phyloP scores from a whole-genome alignment of 192 early-diverging fungal species.

The Mortierella claussenii region DNA sequence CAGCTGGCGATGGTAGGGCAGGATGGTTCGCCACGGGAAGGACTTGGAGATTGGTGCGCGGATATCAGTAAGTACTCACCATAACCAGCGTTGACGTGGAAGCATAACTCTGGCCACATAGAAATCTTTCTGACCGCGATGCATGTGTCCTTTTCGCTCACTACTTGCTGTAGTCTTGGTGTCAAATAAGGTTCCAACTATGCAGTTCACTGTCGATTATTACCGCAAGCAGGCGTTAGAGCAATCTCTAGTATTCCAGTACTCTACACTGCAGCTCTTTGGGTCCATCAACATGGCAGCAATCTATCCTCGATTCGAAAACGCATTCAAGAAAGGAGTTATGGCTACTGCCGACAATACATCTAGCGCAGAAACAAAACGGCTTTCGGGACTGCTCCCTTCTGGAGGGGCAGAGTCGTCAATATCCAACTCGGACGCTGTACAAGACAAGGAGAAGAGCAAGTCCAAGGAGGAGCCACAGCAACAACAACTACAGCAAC shows the following conservation, averaged over 20 bases:
- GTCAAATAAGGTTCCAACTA: slow-evolving; percentile 40
- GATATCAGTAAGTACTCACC: slow-evolving; percentile 31
- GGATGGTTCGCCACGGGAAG: slow-evolving; percentile 6
- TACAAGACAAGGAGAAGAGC: not conserved
- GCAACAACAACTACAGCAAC: slow-evolving; percentile 11
- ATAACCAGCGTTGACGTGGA: too few relatives aligned
- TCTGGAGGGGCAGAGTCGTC: not conserved
- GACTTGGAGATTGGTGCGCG: slow-evolving; percentile 48
- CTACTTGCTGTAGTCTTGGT: slow-evolving; percentile 17
- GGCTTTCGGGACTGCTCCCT: not conserved
- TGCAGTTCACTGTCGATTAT: slow-evolving; percentile 37
- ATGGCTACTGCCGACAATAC: not conserved
- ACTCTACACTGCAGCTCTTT: slow-evolving; percentile 47
- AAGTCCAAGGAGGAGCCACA: not conserved
- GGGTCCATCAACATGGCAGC: slow-evolving; percentile 42
- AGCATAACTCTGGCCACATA: too few relatives aligned
- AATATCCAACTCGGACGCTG: not conserved
- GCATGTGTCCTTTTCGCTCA: not conserved
- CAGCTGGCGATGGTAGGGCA: not conserved
- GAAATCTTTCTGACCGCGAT: not conserved
- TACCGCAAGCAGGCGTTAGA: slow-evolving; percentile 39
- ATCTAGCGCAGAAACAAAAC: not conserved
- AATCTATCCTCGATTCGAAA: slow-evolving; percentile 26
- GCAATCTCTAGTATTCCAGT: slow-evolving; percentile 43
- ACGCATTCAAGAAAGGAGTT: slow-evolving; percentile 7